These are phyloP conservation scores for Aspergillus novofumigatus DNA, from an alignment of 2,329 filamentous ascomycete species.

Conservation along the genomic window DNA sequence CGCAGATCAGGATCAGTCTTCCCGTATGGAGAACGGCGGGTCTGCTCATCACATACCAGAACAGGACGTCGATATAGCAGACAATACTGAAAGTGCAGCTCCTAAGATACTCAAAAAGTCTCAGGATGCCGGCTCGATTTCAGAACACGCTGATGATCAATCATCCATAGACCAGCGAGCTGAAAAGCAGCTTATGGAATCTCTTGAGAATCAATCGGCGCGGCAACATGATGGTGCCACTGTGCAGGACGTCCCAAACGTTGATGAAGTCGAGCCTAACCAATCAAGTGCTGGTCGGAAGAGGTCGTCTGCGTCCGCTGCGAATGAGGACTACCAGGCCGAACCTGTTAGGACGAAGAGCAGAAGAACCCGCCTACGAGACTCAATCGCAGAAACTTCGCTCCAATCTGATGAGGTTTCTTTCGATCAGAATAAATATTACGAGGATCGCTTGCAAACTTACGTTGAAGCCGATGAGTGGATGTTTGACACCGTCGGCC, in stretches of 20 bases:
- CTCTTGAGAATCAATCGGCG: constrained; percentile 28
- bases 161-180: constrained; percentile 33
- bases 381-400: constrained; percentile 48
- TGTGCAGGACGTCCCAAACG: constrained; percentile 20
- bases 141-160: constrained; percentile 28
- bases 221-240: constrained; percentile 16
- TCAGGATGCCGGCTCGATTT: constrained; percentile 8
- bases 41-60: constrained; percentile 2
- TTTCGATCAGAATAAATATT: constrained; percentile 52
- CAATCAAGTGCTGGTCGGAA: constrained; percentile 50
- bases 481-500: constrained; percentile 52
- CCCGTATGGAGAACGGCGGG: constrained; percentile 8
- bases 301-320: constrained; percentile 57
- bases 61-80: constrained; percentile 16
- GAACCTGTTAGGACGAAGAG: constrained; percentile 57
- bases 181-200: constrained; percentile 36
- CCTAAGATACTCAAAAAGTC: constrained; percentile 8
- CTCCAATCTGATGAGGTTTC: constrained; percentile 44
- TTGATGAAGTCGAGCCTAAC: constrained; percentile 31
- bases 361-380: constrained; percentile 58
- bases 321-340: constrained; percentile 50
- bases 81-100: constrained; percentile 9
- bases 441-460: constrained; percentile 51
- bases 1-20: constrained; percentile 11
- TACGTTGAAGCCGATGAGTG: constrained; percentile 55